Evolutionary conservation across 2,329 filamentous ascomycete genomes (phyloP), one percentile per base, ranked within the genome.

Genomic region (Dendrostoma leiphaemia): DNA sequence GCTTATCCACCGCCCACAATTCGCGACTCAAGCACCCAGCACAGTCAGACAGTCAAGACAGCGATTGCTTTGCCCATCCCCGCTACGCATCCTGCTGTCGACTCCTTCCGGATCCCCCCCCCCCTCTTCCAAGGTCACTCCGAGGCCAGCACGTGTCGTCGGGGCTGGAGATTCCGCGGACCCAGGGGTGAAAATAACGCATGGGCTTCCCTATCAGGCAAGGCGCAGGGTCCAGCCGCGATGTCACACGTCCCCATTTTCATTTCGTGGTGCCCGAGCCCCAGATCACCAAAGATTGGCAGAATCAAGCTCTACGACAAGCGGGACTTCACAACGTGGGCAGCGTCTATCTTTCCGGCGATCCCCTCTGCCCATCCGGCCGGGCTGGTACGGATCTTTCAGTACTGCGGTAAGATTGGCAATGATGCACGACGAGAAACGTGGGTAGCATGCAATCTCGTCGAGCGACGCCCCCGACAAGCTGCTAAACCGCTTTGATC

Each of bases 251-350:
- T 35, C 32, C 38, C 48, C 38, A 41, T 43, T 23, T 41, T 51
- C 48, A 51, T 51, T 41, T 51, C 48, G 48, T 41, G 31, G 48
- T 51, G 48, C 21, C 48, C 48, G 48, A 41, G 48, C 48, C 26
- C 37, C 37, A 19, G 29, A 41, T 43, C 46, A 37, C 28, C 46
- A 48, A n/a, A 23, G 38, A 41, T 41, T 41, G 38, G 15, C 38
- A 41, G 32, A 26, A 26, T 38, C 34, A 47, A 47, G 44, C 44
- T 47, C 31, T 21, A 34, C 19, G 15, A 37, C 34, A 47, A 47
- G 44, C 44, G 29, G 21, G 19, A 34, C 29, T 17, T 31, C 29
- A 31, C 24, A 47, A 47, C 44, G 44, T 47, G 44, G 44, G 29
- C 44, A 35, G 13, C 31, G 44, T 23, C 19, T 31, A 47, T 47